Evolutionary conservation across 2,329 filamentous ascomycete species (phyloP).

Genomic region (Xylaria sp.): DNA sequence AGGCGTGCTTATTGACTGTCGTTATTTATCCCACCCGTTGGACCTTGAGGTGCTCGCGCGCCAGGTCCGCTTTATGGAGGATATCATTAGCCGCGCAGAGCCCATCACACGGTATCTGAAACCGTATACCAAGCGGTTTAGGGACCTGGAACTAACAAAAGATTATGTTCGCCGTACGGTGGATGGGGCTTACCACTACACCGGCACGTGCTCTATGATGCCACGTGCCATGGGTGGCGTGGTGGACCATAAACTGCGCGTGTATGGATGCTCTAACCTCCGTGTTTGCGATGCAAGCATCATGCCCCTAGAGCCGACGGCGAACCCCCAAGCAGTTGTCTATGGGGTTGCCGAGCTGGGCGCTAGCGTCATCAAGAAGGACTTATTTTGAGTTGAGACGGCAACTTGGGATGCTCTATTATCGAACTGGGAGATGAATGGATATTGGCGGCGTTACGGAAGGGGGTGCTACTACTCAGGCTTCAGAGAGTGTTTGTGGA

Average conservation of each 20-base stretch:
- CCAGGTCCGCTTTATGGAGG: neutral
- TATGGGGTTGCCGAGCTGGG: neutral
- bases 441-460: too few species aligned
- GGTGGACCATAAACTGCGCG: neutral
- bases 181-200: neutral
- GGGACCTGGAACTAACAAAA: neutral
- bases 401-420: too few species aligned
- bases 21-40: neutral
- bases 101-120: neutral
- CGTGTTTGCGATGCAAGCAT: neutral
- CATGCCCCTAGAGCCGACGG: neutral
- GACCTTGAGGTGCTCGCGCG: neutral
- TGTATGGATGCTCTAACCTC: neutral
- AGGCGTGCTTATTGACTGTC: neutral
- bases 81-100: neutral
- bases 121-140: neutral
- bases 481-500: too few species aligned
- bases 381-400: neutral
- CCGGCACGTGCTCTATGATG: neutral
- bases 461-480: too few species aligned
- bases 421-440: too few species aligned
- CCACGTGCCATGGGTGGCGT: neutral
- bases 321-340: neutral
- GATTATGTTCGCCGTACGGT: neutral
- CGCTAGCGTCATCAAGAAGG: neutral